A percentile compares a stretch with the other conserved stretches of the same genome.
These are phyloP conservation scores for Marasmius fiardii DNA, from an alignment of 1,284 basidiomycete species.

Conservation along the genomic window DNA sequence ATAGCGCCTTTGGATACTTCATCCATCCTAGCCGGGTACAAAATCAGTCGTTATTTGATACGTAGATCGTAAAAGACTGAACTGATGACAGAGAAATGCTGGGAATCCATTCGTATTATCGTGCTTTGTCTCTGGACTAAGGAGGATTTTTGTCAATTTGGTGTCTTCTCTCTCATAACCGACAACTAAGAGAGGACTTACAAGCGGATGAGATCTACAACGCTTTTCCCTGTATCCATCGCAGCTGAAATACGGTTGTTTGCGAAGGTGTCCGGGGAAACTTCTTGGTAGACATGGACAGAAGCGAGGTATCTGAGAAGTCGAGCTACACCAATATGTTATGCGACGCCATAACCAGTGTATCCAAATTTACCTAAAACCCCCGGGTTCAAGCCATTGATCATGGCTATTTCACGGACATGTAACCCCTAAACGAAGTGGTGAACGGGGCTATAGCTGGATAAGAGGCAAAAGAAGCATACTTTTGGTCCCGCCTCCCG, in stretches of 20 bases:
- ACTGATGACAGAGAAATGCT: neutral
- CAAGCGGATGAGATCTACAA: conserved; percentile 20
- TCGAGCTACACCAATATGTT: neutral
- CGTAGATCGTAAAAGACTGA: neutral
- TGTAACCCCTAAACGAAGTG: conserved; percentile 7
- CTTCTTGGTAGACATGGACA: conserved; percentile 32
- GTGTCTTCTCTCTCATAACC: no score
- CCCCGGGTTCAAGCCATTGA: neutral
- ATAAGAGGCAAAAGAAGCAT: neutral
- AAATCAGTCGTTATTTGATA: conserved; percentile 7
- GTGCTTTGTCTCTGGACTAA: conserved; percentile 3
- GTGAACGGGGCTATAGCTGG: no score
- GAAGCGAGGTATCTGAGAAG: conserved; percentile 23
- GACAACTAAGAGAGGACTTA: conserved; percentile 8
- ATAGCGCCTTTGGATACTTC: neutral
- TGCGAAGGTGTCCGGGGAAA: conserved; percentile 31
- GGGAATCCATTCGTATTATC: neutral
- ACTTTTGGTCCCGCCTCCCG: conserved; percentile 1
- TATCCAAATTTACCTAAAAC: neutral
- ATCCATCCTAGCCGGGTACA: neutral
- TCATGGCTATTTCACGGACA: neutral
- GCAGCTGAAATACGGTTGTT: conserved; percentile 31
- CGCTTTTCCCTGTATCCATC: conserved; percentile 23
- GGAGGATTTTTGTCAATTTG: neutral
- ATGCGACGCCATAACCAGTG: neutral